Percentiles rank a stretch among this genome's conserved stretches.
phyloP scores from a whole-genome alignment of 192 early-diverging fungal genomes.

The Coemansia sp. region DNA sequence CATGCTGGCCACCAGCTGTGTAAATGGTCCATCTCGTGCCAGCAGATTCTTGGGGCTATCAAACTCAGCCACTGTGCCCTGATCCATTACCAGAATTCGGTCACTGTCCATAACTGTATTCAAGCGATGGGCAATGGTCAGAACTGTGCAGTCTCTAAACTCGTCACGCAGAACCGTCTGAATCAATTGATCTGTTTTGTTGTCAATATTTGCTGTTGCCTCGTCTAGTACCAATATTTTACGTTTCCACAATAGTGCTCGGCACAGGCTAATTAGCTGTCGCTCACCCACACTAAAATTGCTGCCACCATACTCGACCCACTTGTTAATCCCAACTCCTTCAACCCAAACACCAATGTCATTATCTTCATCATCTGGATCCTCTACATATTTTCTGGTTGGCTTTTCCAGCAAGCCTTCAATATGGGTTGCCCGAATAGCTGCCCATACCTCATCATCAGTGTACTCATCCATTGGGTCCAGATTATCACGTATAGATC shows the following conservation, averaged over 20 bases:
- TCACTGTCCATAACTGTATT: conserved; percentile 63
- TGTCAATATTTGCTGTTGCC: conserved; percentile 61
- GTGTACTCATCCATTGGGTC: conserved; percentile 59
- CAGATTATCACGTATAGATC: conserved; percentile 68
- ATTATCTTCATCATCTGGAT: neutral
- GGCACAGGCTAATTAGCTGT: conserved; percentile 57
- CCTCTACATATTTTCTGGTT: conserved; percentile 5
- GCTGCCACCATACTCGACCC: conserved; percentile 49
- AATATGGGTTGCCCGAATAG: conserved; percentile 48
- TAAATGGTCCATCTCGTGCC: conserved; percentile 9
- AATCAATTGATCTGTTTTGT: conserved; percentile 58
- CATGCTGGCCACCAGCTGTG: conserved; percentile 14
- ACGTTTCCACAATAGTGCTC: conserved; percentile 64
- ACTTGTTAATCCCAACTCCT: conserved; percentile 17
- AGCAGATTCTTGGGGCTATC: conserved; percentile 20
- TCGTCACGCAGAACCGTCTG: conserved; percentile 58
- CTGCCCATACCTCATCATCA: conserved; percentile 66
- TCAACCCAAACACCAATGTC: conserved; percentile 5
- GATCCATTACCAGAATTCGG: conserved; percentile 57
- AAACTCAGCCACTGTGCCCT: conserved; percentile 28
- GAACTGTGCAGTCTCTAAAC: conserved; percentile 37
- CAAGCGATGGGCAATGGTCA: conserved; percentile 70
- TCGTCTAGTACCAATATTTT: conserved; percentile 77
- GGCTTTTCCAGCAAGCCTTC: conserved; percentile 37
- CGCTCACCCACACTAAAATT: conserved; percentile 74